A percentile compares a stretch with the other conserved stretches of the same genome.
Conservation (phyloP, 2,329 filamentous ascomycete genomes). For the Epichloe brachyelytri region DNA sequence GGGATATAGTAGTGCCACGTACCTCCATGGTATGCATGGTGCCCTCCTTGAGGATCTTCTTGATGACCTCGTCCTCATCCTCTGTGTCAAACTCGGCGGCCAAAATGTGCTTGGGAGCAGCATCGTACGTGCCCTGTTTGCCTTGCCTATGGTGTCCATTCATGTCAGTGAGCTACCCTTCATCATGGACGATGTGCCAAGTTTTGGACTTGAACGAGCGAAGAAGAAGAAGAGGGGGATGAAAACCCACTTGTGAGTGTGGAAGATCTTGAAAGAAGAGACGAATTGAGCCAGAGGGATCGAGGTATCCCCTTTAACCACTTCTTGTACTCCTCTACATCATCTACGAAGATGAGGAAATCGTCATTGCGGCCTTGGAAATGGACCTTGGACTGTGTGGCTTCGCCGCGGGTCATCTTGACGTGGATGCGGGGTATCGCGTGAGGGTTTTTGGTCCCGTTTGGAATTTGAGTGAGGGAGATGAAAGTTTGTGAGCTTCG, state of each 20-base stretch:
- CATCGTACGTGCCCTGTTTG: conserved; percentile 65
- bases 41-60: conserved; percentile 68
- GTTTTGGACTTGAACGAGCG: neutral
- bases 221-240: neutral
- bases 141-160: conserved; percentile 51
- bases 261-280: conserved; percentile 77
- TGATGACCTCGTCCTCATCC: conserved; percentile 68
- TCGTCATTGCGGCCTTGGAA: conserved; percentile 59
- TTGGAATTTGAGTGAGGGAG: neutral
- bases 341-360: conserved; percentile 48
- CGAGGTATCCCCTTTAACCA: conserved; percentile 66
- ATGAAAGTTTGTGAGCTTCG: neutral
- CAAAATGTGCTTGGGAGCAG: conserved; percentile 60
- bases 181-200: neutral
- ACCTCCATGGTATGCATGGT: conserved; percentile 49
- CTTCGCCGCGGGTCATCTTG: conserved; percentile 61
- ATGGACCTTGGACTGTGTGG: conserved; percentile 63
- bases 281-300: conserved; percentile 76
- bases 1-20: conserved; percentile 9
- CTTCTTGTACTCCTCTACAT: conserved; percentile 53
- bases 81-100: conserved; percentile 80
- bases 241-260: conserved; percentile 68
- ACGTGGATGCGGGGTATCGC: neutral
- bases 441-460: neutral
- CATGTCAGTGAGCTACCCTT: neutral